A percentile compares a stretch with the other conserved stretches of the same genome.
phyloP scores from a whole-genome alignment of 2,329 filamentous ascomycete genomes.

The Xylariaceae sp. region DNA sequence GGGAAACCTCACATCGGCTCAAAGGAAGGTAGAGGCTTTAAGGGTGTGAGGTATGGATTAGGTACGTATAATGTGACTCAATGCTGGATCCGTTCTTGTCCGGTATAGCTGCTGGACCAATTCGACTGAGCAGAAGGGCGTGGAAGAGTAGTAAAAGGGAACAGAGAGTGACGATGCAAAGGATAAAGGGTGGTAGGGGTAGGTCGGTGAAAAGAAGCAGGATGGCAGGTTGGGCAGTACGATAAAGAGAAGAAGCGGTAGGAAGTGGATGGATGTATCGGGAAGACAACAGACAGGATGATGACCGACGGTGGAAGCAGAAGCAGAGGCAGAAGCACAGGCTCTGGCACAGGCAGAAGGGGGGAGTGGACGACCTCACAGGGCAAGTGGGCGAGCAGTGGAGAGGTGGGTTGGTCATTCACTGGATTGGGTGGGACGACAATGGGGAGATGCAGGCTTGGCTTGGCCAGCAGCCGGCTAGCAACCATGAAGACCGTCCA shows the following conservation, averaged over 20 bases:
- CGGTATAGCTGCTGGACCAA: conserved; percentile 21
- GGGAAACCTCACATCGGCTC: conserved; percentile 23
- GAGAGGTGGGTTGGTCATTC: conserved; percentile 23
- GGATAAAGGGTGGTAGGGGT: conserved; percentile 27
- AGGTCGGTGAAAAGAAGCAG: conserved; percentile 18
- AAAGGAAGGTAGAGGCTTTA: conserved; percentile 25
- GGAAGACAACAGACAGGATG: conserved; percentile 20
- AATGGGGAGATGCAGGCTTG: conserved; percentile 29
- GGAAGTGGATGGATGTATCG: conserved; percentile 23
- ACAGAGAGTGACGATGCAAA: conserved; percentile 32
- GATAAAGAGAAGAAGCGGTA: conserved; percentile 27
- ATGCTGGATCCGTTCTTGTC: conserved; percentile 14
- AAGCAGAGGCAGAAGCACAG: conserved; percentile 8
- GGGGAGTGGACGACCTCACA: conserved; percentile 16
- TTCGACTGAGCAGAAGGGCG: conserved; percentile 22
- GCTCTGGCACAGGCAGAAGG: conserved; percentile 5
- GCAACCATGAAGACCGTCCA: conserved; percentile 6
- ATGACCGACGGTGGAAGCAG: conserved; percentile 7
- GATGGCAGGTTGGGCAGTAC: conserved; percentile 22
- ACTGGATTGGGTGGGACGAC: conserved; percentile 29
- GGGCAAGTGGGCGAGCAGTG: conserved; percentile 15
- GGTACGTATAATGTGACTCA: conserved; percentile 20
- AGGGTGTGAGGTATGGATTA: conserved; percentile 23
- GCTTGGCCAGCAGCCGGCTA: conserved; percentile 2
- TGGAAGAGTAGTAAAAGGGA: conserved; percentile 25